Evolutionary conservation across 202 grass and related monocot genomes (phyloP).

Genomic region (Bolboschoenoplectus hybrid): DNA sequence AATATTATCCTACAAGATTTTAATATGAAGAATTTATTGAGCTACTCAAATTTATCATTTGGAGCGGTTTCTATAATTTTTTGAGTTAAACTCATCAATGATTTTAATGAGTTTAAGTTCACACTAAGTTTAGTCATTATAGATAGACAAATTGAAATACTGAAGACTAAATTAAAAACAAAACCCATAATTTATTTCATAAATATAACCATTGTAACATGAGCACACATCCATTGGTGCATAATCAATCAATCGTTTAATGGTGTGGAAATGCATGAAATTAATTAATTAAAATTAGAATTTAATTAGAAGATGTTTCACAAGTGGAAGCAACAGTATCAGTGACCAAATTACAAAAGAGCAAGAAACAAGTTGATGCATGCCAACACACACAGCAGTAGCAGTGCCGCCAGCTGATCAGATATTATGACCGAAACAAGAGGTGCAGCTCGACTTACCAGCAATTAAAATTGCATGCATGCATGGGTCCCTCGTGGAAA

Average conservation of each 20-base stretch:
- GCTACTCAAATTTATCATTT: no score
- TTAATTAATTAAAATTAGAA: not conserved
- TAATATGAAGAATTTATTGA: no score
- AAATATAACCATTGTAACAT: no score
- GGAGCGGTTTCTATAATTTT: no score
- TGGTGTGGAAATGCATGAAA: not conserved
- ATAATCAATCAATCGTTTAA: not conserved
- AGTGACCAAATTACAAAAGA: conserved; percentile 4
- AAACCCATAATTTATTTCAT: not conserved
- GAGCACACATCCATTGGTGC: no score
- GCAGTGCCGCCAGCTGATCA: no score
- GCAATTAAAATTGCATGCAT: conserved; percentile 22
- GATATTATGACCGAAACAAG: not conserved
- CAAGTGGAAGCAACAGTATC: conserved; percentile 28
- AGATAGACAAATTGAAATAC: not conserved
- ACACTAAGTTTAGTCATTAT: no score
- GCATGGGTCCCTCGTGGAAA: not conserved
- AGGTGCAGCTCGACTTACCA: conserved; percentile 15
- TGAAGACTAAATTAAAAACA: conserved; percentile 12
- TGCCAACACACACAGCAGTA: no score
- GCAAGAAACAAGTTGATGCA: conserved; percentile 2
- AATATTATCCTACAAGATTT: no score
- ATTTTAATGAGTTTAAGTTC: no score
- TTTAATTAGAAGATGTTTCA: not conserved
- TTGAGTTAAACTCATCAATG: no score